Base-by-base conservation (phyloP, 306 rosid genomes). In the Cucumis hystrix region DNA sequence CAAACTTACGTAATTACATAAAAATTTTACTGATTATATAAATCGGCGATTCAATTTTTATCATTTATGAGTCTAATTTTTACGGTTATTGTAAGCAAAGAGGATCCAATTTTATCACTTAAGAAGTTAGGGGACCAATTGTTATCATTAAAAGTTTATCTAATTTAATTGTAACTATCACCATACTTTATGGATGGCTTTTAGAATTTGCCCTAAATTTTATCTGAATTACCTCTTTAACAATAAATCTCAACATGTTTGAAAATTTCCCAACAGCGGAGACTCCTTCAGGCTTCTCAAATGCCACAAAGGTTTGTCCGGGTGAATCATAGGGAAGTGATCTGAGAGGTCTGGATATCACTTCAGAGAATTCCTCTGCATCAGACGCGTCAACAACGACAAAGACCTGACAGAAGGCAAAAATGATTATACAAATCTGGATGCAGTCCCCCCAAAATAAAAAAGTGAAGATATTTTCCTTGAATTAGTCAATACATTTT, bases 311-410 rank as follows among this genome's bases (percentile, higher is more conserved):
- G 69, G 87, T 91, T 83, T 90, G 97, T 37, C 93, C 97, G 75
- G 99, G 97, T 67, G 97, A 87, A 83, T 95, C 97, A 77, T 92
- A 92, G 74, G 97, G 99, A 84, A 95, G 97, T 74, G 99, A 85
- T 70, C 90, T 87, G 74, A 95, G 93, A 80, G 96, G 91, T 88
- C 86, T 95, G 77, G 97, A 80, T 84, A 84, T 77, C 43, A 83
- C 86, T 86, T 92, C 91, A 18, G 91, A 75, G 80, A 92, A 91
- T 74, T 95, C 99, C 79, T 95, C 96, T 13, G 99, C 97, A 41
- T 95, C 99, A 2, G 99, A 90, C 28, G 92, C 93, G 85, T 95
- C 97, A 71, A 91, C 97, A 40, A 85, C 65, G 23, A 95, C 97
- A 75, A 80, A 82, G 78, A 92, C 97, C 99, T 95, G 90, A 64